Conservation (phyloP, 805 yeast species). For the Candida germanica region DNA sequence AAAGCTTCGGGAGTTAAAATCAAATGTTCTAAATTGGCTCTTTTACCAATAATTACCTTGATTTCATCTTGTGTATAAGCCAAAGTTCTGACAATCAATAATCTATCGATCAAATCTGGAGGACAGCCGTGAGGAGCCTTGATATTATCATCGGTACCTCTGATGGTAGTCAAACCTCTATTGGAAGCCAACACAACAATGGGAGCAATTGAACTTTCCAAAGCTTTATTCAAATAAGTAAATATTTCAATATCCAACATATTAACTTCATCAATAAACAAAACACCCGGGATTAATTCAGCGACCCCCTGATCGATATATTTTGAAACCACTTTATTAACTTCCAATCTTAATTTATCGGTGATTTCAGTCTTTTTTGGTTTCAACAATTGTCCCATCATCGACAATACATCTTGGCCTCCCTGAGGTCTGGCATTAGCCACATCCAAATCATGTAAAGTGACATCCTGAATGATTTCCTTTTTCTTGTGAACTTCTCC, state of each 20-base stretch:
- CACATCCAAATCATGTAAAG: conserved; percentile 92
- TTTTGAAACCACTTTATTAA: conserved; percentile 91
- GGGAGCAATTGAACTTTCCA: conserved; percentile 90
- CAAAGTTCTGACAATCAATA: conserved; percentile 86
- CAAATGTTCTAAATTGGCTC: conserved; percentile 75
- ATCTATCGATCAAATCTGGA: conserved; percentile 86
- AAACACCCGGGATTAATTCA: conserved; percentile 94
- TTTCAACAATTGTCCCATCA: conserved; percentile 96
- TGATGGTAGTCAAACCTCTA: conserved; percentile 86
- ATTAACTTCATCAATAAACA: conserved; percentile 96
- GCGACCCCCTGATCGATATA: conserved; percentile 98
- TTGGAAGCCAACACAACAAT: conserved; percentile 94
- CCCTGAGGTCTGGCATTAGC: conserved; percentile 97
- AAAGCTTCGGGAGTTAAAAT: conserved; percentile 67
- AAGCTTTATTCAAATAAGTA: conserved; percentile 89
- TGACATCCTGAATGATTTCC: conserved; percentile 96
- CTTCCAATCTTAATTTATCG: conserved; percentile 89
- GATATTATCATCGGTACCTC: conserved; percentile 82
- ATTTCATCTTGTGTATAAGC: conserved; percentile 87
- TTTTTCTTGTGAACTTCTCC: conserved; percentile 98
- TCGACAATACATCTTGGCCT: conserved; percentile 91
- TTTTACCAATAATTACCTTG: conserved; percentile 72
- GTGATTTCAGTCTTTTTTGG: conserved; percentile 97
- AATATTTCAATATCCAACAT: conserved; percentile 97
- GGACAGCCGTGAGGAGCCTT: conserved; percentile 96